These are phyloP conservation scores for Oryza longistaminata DNA, from an alignment of 176 grass and related monocot species.

Conservation along the genomic window DNA sequence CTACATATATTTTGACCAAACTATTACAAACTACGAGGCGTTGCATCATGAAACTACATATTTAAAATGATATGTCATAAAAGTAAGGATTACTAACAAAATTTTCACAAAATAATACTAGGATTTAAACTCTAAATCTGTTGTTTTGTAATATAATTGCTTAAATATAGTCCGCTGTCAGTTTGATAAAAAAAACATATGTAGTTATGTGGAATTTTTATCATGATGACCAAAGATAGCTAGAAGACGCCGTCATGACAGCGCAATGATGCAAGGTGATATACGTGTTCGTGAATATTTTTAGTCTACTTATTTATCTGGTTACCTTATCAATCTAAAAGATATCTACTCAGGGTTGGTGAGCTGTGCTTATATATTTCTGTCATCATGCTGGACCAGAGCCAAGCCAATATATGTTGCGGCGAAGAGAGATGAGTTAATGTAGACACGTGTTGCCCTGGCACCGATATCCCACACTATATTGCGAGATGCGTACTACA, in stretches of 20 bases:
- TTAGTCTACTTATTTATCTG: background rate
- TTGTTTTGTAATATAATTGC: too few species aligned
- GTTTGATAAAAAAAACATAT: too few species aligned
- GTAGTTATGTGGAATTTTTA: too few species aligned
- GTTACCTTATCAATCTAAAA: background rate
- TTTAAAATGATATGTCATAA: too few species aligned
- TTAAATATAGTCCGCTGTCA: too few species aligned
- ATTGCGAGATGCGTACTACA: background rate
- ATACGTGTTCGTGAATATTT: background rate
- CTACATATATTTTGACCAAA: too few species aligned
- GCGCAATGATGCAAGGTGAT: background rate
- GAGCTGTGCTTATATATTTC: background rate
- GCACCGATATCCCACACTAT: background rate
- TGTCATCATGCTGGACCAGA: background rate
- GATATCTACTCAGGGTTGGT: background rate
- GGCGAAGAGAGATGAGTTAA: background rate
- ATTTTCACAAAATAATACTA: too few species aligned
- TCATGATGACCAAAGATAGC: background rate
- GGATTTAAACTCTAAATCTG: too few species aligned
- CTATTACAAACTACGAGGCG: too few species aligned
- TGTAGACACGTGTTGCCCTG: constrained; percentile 1
- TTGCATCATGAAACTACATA: too few species aligned
- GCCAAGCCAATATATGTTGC: background rate
- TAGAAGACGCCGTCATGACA: background rate
- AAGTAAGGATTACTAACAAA: too few species aligned